Base-by-base conservation (phyloP, 2,329 filamentous ascomycete genomes). In the Claviceps fusiformis region DNA sequence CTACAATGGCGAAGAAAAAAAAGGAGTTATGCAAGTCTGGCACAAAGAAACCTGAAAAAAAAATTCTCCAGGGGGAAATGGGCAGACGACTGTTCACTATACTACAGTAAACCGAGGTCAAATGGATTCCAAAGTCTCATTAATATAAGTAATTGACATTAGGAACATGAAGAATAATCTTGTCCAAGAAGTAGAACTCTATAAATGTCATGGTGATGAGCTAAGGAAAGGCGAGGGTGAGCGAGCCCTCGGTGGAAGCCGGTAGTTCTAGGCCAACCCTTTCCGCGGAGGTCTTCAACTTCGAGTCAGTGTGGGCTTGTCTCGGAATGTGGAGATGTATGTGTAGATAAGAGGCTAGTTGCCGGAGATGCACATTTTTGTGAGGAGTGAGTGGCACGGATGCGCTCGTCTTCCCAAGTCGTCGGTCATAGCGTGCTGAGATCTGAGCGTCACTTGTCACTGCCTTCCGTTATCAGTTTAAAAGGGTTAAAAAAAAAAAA, bases 231-330 rank as follows among this genome's bases (percentile, higher is more conserved):
- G 44, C 4, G 45, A 17, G 51, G 13, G 31, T 17, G 15, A 15
- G 37, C 3, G 37, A 15, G 6, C 15, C 15, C 24, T 24, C 24
- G 24, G 24, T 24, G 24, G 24, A 24, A 24, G 9, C 15, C 52
- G 13, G 19, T 24, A 13, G 7, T 41, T 35, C 15, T 29, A 9
- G 7, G 31, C 52, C 31, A 45, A 44, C 9, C 31, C 31, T 19
- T 50, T 56, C 55, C 55, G 55, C 55, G 55, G 55, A 54, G 54
- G 29, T 56, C 50, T 50, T 29, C 33, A 50, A 46, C n/a, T 41
- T 39, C 31, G 24, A 31, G 37, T 4, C 17, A 17, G 43, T 49
- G 45, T 45, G 37, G 44, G 54, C 31, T 19, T 19, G 39, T n/a
- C n/a, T 55, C 31, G 51, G 37, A 51, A 47, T 56, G 45, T 47